These are phyloP conservation scores for Candida vaughaniae DNA, from an alignment of 805 yeast genomes.

Conservation along the genomic window DNA sequence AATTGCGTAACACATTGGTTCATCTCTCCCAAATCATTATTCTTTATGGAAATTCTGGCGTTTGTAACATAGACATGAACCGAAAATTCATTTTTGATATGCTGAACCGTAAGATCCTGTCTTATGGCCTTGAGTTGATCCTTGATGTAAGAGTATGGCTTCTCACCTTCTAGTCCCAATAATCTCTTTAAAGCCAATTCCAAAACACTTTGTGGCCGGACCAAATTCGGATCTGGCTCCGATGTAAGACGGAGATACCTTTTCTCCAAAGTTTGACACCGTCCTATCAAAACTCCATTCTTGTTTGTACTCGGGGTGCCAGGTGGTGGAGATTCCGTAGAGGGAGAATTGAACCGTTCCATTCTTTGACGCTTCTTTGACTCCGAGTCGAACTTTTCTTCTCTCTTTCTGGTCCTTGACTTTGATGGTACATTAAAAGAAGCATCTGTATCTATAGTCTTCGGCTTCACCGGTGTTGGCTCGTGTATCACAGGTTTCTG, in stretches of 20 bases:
- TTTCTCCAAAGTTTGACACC: constrained; percentile 67
- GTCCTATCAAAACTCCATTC: constrained; percentile 50
- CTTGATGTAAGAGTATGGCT: constrained; percentile 70
- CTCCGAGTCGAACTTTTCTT: constrained; percentile 22
- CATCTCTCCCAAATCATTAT: constrained; percentile 86
- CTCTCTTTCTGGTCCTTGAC: background rate
- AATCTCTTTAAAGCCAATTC: constrained; percentile 56
- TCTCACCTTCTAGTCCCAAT: constrained; percentile 45
- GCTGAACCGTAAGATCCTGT: constrained; percentile 92
- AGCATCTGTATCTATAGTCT: background rate
- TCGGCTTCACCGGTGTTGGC: background rate
- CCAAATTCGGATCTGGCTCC: constrained; percentile 82
- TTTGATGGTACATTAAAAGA: background rate
- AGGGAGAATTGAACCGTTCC: constrained; percentile 45
- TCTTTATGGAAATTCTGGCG: constrained; percentile 81
- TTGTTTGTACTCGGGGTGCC: constrained; percentile 2
- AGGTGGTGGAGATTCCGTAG: constrained; percentile 2
- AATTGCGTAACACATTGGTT: constrained; percentile 92
- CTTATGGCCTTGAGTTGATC: constrained; percentile 91
- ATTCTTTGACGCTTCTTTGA: constrained; percentile 44
- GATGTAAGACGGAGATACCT: constrained; percentile 82
- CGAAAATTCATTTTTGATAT: constrained; percentile 74
- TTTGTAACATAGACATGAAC: constrained; percentile 80
- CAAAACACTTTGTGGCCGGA: constrained; percentile 69
- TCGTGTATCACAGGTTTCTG: background rate